Evolutionary conservation across 257 asterid genomes (phyloP).

Genomic region (Plantago ovata): DNA sequence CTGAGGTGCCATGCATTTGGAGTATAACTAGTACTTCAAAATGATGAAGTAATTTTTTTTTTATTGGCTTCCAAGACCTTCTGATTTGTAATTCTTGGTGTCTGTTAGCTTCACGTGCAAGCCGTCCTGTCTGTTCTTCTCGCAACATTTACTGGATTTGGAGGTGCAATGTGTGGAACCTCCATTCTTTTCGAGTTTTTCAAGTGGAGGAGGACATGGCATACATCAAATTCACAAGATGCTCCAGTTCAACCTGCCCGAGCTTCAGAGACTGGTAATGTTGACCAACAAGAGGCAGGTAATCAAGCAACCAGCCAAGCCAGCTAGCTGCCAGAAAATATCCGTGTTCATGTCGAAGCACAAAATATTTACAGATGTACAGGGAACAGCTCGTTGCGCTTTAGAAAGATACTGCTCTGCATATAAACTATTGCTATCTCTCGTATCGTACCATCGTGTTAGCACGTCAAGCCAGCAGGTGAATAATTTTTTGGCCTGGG

Average conservation of each 20-base stretch:
- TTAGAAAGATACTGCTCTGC: conserved; percentile 2
- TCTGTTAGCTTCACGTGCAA: conserved; percentile 62
- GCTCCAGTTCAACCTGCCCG: conserved; percentile 32
- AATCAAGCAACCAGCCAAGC: conserved; percentile 26
- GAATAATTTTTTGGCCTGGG: conserved; percentile 3
- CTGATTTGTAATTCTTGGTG: not conserved
- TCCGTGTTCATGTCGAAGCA: not conserved
- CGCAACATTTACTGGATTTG: conserved; percentile 84
- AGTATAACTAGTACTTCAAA: not conserved
- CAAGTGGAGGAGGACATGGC: conserved; percentile 51
- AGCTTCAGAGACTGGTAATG: conserved; percentile 30
- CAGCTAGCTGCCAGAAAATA: conserved; percentile 13
- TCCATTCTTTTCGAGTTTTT: conserved; percentile 53
- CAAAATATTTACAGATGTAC: not conserved
- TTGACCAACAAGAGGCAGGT: conserved; percentile 24
- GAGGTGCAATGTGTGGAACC: conserved; percentile 84
- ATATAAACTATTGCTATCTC: conserved; percentile 3
- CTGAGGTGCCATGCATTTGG: not conserved
- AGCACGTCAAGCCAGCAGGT: not conserved
- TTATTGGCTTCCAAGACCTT: too few relatives aligned
- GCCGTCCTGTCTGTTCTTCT: conserved; percentile 70
- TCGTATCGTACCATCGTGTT: not conserved
- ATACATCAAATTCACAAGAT: conserved; percentile 28
- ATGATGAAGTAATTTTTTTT: not conserved
- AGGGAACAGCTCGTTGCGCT: not conserved